These are phyloP conservation scores for Urochloa ruziziensis DNA, from an alignment of 176 grass and related monocot genomes.

Conservation along the genomic window DNA sequence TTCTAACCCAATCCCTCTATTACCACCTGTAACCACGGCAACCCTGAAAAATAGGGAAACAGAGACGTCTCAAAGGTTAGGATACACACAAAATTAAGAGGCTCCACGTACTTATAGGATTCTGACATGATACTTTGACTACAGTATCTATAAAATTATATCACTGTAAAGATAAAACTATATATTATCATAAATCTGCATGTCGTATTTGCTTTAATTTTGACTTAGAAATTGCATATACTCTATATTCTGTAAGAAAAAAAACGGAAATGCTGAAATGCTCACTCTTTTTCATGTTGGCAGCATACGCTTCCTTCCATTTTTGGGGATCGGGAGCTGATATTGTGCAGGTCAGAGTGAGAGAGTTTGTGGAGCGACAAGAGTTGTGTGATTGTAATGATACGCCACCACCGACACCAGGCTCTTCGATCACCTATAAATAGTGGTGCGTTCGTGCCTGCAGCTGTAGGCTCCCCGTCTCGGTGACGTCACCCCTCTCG, in stretches of 20 bases:
- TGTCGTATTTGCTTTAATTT: neutral
- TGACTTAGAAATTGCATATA: neutral
- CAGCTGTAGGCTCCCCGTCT: neutral
- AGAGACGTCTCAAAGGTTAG: neutral
- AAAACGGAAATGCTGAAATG: neutral
- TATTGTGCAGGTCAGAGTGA: neutral
- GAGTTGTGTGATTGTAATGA: neutral
- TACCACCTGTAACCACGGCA: slow-evolving; percentile 49
- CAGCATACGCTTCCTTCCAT: neutral
- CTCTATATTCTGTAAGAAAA: neutral
- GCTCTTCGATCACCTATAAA: neutral
- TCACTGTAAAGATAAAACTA: no score
- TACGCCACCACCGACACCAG: neutral
- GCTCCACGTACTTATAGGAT: neutral
- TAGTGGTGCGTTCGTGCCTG: neutral
- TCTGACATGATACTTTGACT: no score
- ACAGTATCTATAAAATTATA: no score
- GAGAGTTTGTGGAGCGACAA: neutral
- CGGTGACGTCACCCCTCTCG: neutral
- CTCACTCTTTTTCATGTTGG: neutral
- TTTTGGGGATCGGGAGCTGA: neutral
- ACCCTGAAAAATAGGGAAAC: slow-evolving; percentile 26
- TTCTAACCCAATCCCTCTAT: slow-evolving; percentile 49
- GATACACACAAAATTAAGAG: neutral
- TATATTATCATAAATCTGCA: no score